Conservation (phyloP, 352 stramenopile genomes). For the Aphanomyces astaci region DNA sequence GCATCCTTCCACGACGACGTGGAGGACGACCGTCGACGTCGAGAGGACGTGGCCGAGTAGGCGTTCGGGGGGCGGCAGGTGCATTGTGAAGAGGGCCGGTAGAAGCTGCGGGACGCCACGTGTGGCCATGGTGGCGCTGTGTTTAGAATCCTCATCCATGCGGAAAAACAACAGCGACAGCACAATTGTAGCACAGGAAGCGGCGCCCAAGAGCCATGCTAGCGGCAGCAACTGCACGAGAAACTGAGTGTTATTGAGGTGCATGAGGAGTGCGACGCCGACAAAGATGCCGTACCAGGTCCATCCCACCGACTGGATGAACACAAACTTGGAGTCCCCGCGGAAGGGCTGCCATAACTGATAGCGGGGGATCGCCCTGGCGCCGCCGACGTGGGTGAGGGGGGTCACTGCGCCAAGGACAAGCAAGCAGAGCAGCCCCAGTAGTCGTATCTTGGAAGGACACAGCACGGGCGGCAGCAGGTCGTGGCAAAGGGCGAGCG, state of each 20-base stretch:
- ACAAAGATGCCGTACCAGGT: conserved; percentile 49
- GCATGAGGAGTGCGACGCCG: conserved; percentile 33
- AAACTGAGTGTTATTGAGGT: conserved; percentile 34
- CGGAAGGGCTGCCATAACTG: conserved; percentile 46
- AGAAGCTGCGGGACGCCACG: not conserved
- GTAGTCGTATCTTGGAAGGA: conserved; percentile 29
- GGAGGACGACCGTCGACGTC: conserved; percentile 33
- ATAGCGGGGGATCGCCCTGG: conserved; percentile 29
- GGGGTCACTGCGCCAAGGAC: conserved; percentile 33
- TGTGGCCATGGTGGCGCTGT: not conserved
- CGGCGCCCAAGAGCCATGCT: conserved; percentile 33
- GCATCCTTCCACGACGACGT: conserved; percentile 36
- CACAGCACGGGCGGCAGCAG: conserved; percentile 27
- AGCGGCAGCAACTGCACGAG: conserved; percentile 27
- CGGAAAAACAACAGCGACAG: conserved; percentile 38
- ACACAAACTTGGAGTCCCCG: conserved; percentile 50
- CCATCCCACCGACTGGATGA: conserved; percentile 50
- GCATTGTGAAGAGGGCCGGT: not conserved
- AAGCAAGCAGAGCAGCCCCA: conserved; percentile 33
- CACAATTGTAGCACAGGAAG: conserved; percentile 27
- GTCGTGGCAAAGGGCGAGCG: not conserved
- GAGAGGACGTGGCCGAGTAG: conserved; percentile 38
- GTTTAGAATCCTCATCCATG: not conserved
- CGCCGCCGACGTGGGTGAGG: conserved; percentile 35
- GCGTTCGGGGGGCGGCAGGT: conserved; percentile 28